Conservation (phyloP, 139 green algal species). For the Asterochloris sp. region DNA sequence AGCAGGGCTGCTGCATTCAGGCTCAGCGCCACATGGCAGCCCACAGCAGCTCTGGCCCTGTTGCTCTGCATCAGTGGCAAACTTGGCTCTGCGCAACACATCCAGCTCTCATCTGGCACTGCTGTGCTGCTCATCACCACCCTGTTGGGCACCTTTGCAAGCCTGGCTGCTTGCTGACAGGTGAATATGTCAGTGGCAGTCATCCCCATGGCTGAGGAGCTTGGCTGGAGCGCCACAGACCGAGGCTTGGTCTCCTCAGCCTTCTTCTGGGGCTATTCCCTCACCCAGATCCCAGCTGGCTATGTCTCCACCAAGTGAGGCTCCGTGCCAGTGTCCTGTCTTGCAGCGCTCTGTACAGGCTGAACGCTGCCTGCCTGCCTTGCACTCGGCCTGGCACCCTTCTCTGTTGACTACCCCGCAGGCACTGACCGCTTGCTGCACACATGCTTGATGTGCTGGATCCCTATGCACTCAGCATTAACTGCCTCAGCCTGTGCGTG, state of each 20-base stretch:
- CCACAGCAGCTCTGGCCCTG: too few relatives aligned
- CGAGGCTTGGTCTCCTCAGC: conserved; percentile 88
- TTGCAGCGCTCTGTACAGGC: too few relatives aligned
- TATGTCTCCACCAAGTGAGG: conserved; percentile 78
- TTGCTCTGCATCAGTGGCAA: too few relatives aligned
- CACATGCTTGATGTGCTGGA: too few relatives aligned
- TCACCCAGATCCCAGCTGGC: conserved; percentile 91
- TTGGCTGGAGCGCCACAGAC: conserved; percentile 86
- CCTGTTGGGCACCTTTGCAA: neutral
- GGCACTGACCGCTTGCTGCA: neutral
- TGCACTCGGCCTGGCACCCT: neutral
- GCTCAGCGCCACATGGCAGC: too few relatives aligned
- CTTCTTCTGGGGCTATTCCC: conserved; percentile 97
- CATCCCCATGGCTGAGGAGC: conserved; percentile 95
- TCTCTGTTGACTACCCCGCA: neutral
- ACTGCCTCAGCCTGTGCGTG: too few relatives aligned
- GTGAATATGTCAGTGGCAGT: conserved; percentile 99
- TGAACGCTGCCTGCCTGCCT: too few relatives aligned
- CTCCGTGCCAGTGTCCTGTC: neutral
- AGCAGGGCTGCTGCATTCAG: too few relatives aligned
- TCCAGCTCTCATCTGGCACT: too few relatives aligned
- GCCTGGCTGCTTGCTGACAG: conserved; percentile 27
- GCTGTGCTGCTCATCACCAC: too few relatives aligned
- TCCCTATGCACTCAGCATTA: too few relatives aligned
- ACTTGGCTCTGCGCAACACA: too few relatives aligned